Evolutionary conservation across 306 rosid species (phyloP), one percentile per base, ranked within the genome.

Genomic region (Citrullus amarus): DNA sequence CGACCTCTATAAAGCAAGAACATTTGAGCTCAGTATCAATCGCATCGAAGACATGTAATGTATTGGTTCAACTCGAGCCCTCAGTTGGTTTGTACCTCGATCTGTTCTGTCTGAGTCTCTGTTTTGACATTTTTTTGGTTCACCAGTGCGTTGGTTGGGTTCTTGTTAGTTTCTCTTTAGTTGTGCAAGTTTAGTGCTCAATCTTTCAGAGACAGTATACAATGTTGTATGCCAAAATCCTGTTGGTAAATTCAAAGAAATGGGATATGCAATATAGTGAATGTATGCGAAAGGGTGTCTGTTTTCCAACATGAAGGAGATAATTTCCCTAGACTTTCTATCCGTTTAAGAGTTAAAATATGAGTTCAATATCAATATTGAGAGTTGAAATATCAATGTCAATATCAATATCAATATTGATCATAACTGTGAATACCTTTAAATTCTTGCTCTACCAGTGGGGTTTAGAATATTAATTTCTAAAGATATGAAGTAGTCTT

Each of bases 1-100:
- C 76, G 81, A 55, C 78, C 82, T 81, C 44, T 30, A 30, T 73
- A 51, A 51, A 73, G 61, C 61, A 15, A 32, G 46, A 48, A 73
- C 2, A 12, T 6, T 73, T 51, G 16, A 50, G 39, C 17, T 28
- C 77, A 73, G 77, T 4, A 73, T 50, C 41, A 51, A 72, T 50
- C 4, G 3, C 60, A 28, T 28, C 39, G 22, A 51, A 36, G 77
- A 72, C 77, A 28, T 16, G 43, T 43, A 46, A 59, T 28, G 43
- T 28, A 25, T 34, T 14, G 44, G 61, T 30, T 30, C 77, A 48
- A 51, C 60, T 51, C 16, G 17, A 73, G 43, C 60, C 61, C 4
- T 51, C 13, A 1, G 56, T 73, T 15, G 44, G 9, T 50, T 28
- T 28, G 30, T 72, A 11, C 17, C 30, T 38, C 16, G 6, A 65